Percentiles rank a stretch among this genome's conserved stretches.
These are phyloP conservation scores for Epicoccum nigrum DNA, from an alignment of 2,329 filamentous ascomycete genomes.

Conservation along the genomic window DNA sequence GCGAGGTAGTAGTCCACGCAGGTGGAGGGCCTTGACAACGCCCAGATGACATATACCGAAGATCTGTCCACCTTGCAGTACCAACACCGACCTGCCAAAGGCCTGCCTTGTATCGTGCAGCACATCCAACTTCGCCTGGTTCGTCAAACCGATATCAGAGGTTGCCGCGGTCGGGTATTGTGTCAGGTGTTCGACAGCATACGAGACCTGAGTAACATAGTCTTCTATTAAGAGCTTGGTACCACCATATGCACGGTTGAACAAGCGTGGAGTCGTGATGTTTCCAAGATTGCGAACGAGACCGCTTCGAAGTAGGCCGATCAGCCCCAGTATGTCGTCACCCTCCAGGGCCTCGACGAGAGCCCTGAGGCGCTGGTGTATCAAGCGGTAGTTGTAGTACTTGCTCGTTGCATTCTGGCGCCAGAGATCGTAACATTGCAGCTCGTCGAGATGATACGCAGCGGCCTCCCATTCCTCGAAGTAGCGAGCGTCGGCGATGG, in stretches of 20 bases:
- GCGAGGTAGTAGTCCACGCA: conserved; percentile 79
- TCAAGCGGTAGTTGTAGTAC: conserved; percentile 86
- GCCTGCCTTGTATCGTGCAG: conserved; percentile 86
- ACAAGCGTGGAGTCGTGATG: conserved; percentile 80
- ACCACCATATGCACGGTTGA: conserved; percentile 83
- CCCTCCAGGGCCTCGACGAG: conserved; percentile 72
- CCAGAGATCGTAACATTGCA: conserved; percentile 83
- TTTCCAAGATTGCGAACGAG: conserved; percentile 86
- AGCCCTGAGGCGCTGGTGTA: conserved; percentile 75
- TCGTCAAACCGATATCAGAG: conserved; percentile 62
- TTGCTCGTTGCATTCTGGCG: conserved; percentile 80
- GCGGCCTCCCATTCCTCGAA: conserved; percentile 88
- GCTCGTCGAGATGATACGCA: conserved; percentile 81
- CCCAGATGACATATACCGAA: conserved; percentile 91
- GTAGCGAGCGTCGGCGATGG: conserved; percentile 68
- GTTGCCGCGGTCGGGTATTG: conserved; percentile 63
- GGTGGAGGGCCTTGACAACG: conserved; percentile 84
- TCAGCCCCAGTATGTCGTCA: conserved; percentile 74
- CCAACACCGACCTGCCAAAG: conserved; percentile 83
- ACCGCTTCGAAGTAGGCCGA: conserved; percentile 80
- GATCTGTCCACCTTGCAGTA: conserved; percentile 88
- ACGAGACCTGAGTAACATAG: conserved; percentile 84
- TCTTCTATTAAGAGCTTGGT: conserved; percentile 92
- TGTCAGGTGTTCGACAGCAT: conserved; percentile 78
- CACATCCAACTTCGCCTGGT: conserved; percentile 82